Evolutionary conservation across 257 asterid genomes (phyloP).

Genomic region (Solanum rostratum): DNA sequence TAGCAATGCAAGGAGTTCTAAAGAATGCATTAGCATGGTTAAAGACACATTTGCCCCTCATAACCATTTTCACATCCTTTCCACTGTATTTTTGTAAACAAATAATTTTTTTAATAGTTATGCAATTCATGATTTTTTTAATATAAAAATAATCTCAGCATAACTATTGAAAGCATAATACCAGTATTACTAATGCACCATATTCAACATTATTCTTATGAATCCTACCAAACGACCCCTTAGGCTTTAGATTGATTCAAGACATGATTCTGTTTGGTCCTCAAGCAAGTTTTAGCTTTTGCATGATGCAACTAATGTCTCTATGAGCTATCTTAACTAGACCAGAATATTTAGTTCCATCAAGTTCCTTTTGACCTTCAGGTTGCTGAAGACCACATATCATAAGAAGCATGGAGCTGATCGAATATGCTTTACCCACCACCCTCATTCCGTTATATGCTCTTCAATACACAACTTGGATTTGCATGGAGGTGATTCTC

Average conservation of each 20-base stretch:
- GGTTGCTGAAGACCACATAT: conserved; percentile 79
- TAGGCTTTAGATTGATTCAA: neutral
- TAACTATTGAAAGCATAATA: neutral
- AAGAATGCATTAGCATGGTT: neutral
- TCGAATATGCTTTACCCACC: conserved; percentile 83
- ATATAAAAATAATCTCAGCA: neutral
- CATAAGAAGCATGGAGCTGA: conserved; percentile 94
- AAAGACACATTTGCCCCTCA: neutral
- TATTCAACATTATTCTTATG: neutral
- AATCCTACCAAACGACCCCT: neutral
- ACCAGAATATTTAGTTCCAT: neutral
- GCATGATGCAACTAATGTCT: neutral
- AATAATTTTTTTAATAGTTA: neutral
- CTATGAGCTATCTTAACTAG: neutral
- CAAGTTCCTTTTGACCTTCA: conserved; percentile 21
- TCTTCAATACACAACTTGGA: conserved; percentile 65
- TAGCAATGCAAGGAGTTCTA: neutral
- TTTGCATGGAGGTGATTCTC: conserved; percentile 45
- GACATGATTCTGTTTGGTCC: neutral
- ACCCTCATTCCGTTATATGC: conserved; percentile 77
- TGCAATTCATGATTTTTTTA: neutral
- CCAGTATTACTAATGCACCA: neutral
- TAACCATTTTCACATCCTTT: neutral
- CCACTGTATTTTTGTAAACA: neutral
- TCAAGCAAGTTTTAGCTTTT: neutral